Percentiles rank a stretch among this genome's conserved stretches.
phyloP scores from a whole-genome alignment of 2,329 filamentous ascomycete species.

The Akanthomyces lecanii region DNA sequence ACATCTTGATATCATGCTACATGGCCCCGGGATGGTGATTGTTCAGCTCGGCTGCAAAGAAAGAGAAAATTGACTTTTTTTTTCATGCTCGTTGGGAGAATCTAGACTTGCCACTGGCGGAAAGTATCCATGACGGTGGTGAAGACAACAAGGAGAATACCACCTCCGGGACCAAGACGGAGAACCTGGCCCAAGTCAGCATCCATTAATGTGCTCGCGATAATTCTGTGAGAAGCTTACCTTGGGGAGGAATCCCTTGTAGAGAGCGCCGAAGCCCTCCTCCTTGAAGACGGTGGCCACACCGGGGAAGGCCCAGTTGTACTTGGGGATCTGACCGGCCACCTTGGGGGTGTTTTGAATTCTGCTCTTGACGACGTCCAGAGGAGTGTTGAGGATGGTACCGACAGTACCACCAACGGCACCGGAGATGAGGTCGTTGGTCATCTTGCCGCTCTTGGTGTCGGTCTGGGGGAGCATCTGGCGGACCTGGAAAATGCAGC shows the following conservation, averaged over 20 bases:
- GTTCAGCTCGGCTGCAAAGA: neutral
- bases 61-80: neutral
- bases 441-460: slow-evolving; percentile 74
- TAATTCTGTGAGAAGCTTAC: slow-evolving; percentile 55
- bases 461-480: slow-evolving; percentile 75
- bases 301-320: slow-evolving; percentile 96
- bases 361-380: slow-evolving; percentile 96
- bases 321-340: slow-evolving; percentile 79
- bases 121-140: slow-evolving; percentile 93
- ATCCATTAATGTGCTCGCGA: no score
- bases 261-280: slow-evolving; percentile 86
- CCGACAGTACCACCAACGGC: slow-evolving; percentile 81
- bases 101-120: slow-evolving; percentile 50
- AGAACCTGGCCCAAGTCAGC: slow-evolving; percentile 31
- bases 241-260: slow-evolving; percentile 98
- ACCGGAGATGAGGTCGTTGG: slow-evolving; percentile 84
- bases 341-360: slow-evolving; percentile 92
- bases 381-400: slow-evolving; percentile 89
- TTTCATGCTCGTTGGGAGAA: neutral
- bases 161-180: slow-evolving; percentile 52
- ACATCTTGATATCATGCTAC: slow-evolving; percentile 8
- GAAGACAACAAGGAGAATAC: slow-evolving; percentile 78
- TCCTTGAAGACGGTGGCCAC: slow-evolving; percentile 84
- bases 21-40: neutral
- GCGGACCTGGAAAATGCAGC: slow-evolving; percentile 96